These are phyloP conservation scores for Hyphodiscus sp. DNA, from an alignment of 2,329 filamentous ascomycete species.

Conservation along the genomic window DNA sequence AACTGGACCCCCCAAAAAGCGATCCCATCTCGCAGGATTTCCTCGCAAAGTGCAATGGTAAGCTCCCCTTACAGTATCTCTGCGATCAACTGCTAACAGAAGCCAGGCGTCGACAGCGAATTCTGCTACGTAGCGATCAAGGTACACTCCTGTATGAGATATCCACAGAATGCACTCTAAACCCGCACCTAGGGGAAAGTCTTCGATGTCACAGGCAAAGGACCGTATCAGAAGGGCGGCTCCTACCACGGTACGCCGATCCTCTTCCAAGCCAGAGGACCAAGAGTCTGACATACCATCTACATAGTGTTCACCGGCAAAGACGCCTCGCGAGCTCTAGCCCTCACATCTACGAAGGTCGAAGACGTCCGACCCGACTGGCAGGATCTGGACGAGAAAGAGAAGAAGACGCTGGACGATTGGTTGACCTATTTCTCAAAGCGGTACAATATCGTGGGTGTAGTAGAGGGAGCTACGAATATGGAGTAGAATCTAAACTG, in stretches of 20 bases:
- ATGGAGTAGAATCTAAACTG: neutral
- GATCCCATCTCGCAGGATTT: constrained; percentile 78
- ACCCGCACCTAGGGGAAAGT: constrained; percentile 58
- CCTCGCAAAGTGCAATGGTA: constrained; percentile 78
- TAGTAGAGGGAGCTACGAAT: constrained; percentile 55
- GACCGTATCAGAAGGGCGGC: constrained; percentile 74
- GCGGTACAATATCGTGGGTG: constrained; percentile 84
- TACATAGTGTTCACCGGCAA: constrained; percentile 84
- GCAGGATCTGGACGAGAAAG: constrained; percentile 75
- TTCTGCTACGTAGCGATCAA: constrained; percentile 67
- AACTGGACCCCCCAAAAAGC: constrained; percentile 77
- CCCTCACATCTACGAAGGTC: constrained; percentile 74
- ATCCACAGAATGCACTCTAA: constrained; percentile 32
- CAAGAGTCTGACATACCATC: neutral
- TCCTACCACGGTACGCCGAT: constrained; percentile 70
- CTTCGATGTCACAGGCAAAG: constrained; percentile 89
- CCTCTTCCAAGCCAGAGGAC: neutral
- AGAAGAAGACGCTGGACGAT: constrained; percentile 78
- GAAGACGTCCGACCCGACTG: constrained; percentile 81
- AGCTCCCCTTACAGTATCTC: constrained; percentile 26
- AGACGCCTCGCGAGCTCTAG: constrained; percentile 89
- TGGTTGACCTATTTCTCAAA: constrained; percentile 97
- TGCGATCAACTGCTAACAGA: neutral
- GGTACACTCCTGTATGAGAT: constrained; percentile 33
- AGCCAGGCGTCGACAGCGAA: constrained; percentile 56